Conservation (phyloP, 768 basidiomycete species). For the Hygrophorus pudorinus region DNA sequence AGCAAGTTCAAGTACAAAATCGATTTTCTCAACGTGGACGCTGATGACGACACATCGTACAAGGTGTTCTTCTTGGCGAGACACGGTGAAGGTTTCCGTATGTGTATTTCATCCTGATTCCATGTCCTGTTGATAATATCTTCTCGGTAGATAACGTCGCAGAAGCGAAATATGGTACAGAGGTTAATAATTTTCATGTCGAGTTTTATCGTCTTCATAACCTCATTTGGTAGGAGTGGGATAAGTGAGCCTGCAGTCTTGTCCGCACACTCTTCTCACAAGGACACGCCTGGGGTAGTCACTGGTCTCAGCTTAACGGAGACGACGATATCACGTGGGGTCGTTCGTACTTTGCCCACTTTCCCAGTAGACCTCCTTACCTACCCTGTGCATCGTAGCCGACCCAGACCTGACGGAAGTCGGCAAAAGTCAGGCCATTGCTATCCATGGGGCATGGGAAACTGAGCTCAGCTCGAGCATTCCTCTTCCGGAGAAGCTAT, state of each 20-base stretch:
- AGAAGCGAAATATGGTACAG: slow-evolving; percentile 43
- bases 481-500: slow-evolving; percentile 45
- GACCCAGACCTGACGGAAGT: slow-evolving; percentile 54
- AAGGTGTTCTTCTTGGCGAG: slow-evolving; percentile 60
- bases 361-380: neutral
- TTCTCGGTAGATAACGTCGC: slow-evolving; percentile 52
- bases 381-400: slow-evolving; percentile 25
- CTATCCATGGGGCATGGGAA: slow-evolving; percentile 36
- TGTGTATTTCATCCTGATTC: slow-evolving; percentile 16
- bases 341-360: slow-evolving; percentile 34
- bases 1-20: slow-evolving; percentile 30
- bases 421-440: slow-evolving; percentile 47
- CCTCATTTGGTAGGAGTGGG: slow-evolving; percentile 34
- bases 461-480: slow-evolving; percentile 32
- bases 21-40: slow-evolving; percentile 33
- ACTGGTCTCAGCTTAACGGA: slow-evolving; percentile 55
- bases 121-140: slow-evolving; percentile 1
- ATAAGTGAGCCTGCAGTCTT: slow-evolving; percentile 30
- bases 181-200: slow-evolving; percentile 10
- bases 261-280: neutral
- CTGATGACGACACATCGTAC: slow-evolving; percentile 31
- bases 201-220: neutral
- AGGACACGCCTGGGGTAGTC: slow-evolving; percentile 22
- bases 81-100: slow-evolving; percentile 70
- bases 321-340: slow-evolving; percentile 67